Evolutionary conservation across 768 basidiomycete genomes (phyloP).

Genomic region (Tulasnella sp.): DNA sequence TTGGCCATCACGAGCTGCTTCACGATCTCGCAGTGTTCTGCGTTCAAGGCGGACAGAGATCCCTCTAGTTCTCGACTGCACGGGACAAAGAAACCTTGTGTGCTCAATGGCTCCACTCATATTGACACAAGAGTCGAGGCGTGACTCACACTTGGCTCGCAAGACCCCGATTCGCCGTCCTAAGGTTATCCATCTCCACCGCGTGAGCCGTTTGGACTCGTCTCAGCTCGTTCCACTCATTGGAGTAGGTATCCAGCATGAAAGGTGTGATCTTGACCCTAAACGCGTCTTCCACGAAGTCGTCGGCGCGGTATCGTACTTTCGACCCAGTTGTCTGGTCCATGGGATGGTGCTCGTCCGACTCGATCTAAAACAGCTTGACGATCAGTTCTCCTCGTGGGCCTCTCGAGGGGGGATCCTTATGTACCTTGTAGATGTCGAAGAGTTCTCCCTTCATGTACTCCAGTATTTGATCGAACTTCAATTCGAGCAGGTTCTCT

Average conservation of each 20-base stretch:
- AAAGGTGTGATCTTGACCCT: slow-evolving; percentile 84
- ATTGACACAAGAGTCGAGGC: background rate
- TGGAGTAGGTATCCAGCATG: slow-evolving; percentile 83
- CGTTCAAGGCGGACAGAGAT: slow-evolving; percentile 64
- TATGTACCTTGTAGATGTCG: slow-evolving; percentile 59
- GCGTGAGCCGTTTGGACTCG: slow-evolving; percentile 73
- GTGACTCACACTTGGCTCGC: slow-evolving; percentile 63
- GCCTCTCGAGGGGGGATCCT: background rate
- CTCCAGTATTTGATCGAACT: slow-evolving; percentile 82
- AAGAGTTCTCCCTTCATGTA: slow-evolving; percentile 76
- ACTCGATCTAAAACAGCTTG: background rate
- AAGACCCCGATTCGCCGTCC: slow-evolving; percentile 66
- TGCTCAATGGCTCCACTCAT: background rate
- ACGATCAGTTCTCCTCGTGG: background rate
- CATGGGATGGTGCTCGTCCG: background rate
- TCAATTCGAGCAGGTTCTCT: slow-evolving; percentile 58
- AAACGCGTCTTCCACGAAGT: slow-evolving; percentile 81
- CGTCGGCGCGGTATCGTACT: slow-evolving; percentile 53
- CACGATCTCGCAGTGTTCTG: slow-evolving; percentile 69
- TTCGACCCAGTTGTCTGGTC: background rate
- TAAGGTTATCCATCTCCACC: slow-evolving; percentile 68
- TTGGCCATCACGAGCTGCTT: slow-evolving; percentile 86
- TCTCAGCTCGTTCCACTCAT: slow-evolving; percentile 76
- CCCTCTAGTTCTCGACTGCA: slow-evolving; percentile 71
- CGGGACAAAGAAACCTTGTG: background rate